These are phyloP conservation scores for Saturnispora serradocipensis DNA, from an alignment of 805 yeast species.

Conservation along the genomic window DNA sequence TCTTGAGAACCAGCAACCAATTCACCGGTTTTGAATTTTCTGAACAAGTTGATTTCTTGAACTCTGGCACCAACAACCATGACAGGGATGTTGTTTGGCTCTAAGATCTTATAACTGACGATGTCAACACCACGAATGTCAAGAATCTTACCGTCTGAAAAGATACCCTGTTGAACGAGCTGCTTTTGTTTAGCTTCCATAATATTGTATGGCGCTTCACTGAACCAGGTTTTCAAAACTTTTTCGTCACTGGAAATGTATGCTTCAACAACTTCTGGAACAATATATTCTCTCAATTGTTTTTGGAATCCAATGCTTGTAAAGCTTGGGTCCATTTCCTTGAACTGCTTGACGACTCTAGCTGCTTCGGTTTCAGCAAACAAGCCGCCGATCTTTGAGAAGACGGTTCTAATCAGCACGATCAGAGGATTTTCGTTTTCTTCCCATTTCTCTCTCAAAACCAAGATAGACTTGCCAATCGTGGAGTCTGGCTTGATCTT, in stretches of 20 bases:
- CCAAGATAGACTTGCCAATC: constrained; percentile 55
- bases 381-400: constrained; percentile 75
- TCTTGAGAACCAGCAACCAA: constrained; percentile 94
- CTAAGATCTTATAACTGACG: constrained; percentile 75
- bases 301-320: constrained; percentile 66
- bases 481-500: constrained; percentile 59
- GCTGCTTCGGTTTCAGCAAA: constrained; percentile 97
- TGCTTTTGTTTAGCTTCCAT: constrained; percentile 91
- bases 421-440: constrained; percentile 91
- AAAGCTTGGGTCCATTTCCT: constrained; percentile 84
- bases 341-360: constrained; percentile 78
- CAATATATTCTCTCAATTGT: constrained; percentile 81
- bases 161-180: constrained; percentile 80
- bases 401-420: constrained; percentile 66
- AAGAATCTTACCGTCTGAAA: constrained; percentile 82
- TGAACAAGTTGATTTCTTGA: constrained; percentile 85
- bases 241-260: constrained; percentile 84
- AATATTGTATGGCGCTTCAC: constrained; percentile 94
- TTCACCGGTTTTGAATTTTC: constrained; percentile 86
- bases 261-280: constrained; percentile 94
- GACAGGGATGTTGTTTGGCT: constrained; percentile 89
- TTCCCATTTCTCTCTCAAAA: constrained; percentile 69
- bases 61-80: constrained; percentile 92
- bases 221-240: constrained; percentile 80
- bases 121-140: constrained; percentile 95